These are phyloP conservation scores for Candida orba DNA, from an alignment of 805 yeast genomes.

Conservation along the genomic window DNA sequence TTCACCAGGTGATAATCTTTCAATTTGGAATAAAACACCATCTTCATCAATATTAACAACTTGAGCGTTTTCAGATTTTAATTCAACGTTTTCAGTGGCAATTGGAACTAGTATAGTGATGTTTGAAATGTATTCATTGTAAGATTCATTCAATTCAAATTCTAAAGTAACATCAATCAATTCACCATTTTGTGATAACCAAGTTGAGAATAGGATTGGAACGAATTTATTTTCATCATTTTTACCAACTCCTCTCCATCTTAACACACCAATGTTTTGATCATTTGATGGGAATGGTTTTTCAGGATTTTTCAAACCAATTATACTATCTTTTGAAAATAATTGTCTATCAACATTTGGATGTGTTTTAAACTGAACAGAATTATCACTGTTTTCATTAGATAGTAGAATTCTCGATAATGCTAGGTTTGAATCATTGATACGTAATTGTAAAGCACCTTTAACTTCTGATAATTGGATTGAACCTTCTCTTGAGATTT, in stretches of 20 bases:
- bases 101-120: constrained; percentile 60
- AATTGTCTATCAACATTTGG: constrained; percentile 85
- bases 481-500: constrained; percentile 78
- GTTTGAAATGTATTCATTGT: constrained; percentile 42
- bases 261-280: constrained; percentile 81
- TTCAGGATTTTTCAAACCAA: constrained; percentile 68
- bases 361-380: constrained; percentile 82
- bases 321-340: constrained; percentile 49
- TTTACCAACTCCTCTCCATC: constrained; percentile 78
- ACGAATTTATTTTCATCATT: constrained; percentile 44
- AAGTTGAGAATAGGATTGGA: constrained; percentile 74
- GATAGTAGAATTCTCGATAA: constrained; percentile 55
- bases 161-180: constrained; percentile 76
- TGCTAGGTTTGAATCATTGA: constrained; percentile 68
- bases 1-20: constrained; percentile 42
- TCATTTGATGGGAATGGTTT: constrained; percentile 90
- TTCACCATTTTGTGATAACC: constrained; percentile 68
- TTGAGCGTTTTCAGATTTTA: constrained; percentile 47
- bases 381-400: constrained; percentile 38
- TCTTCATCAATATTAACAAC: constrained; percentile 54
- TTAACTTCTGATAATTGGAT: constrained; percentile 65
- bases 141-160: constrained; percentile 59
- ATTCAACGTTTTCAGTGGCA: constrained; percentile 45
- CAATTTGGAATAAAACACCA: constrained; percentile 63
- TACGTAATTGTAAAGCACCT: constrained; percentile 86